Evolutionary conservation across 2,329 filamentous ascomycete genomes (phyloP), one percentile per base, ranked within the genome.

Genomic region (Ophiobolus disseminans): DNA sequence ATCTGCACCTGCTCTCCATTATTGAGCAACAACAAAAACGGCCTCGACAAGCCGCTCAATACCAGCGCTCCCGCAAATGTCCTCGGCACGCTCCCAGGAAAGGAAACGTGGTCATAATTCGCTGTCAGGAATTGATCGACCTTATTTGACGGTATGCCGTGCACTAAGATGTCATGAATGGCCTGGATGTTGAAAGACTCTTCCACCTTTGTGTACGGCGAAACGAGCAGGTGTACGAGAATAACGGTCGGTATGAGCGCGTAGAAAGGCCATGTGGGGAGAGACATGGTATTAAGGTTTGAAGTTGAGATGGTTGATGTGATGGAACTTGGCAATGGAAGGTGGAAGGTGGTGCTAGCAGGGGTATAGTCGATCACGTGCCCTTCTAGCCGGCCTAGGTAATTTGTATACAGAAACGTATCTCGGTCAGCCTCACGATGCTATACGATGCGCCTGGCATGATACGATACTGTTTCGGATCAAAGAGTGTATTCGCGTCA

Each of bases 101-200:
- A 99, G 16, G 84, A 81, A 63, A 94, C 86, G 78, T 99, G 94
- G 70, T 99, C 94, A 76, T 95, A 99, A 40, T 83, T 77, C 3
- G 78, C 68, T 13, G 79, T 79, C 13, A 94, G 75, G 30, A 79
- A 81, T 10, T 78, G 70, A 41, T 76, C 67, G 13, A 82, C 70
- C 59, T 86, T 78, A 16, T 74, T 69, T 1, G 78, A 81, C 0
- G 90, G 90, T 1, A 90, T 85, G 19, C 91, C 91, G 70, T 94
- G 91, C 28, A 83, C 82, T 50, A 96, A 74, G 26, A 99, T 88
- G 72, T 99, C 94, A 73, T 97, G 94, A 3, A 86, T 83, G 5
- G 94, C 94, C 73, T 99, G 94, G 49, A 97, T 85, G 72, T 96
- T 96, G 82, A 99, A 97, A 0, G 93, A 97, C 75, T 99, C 94